Conservation (phyloP, 1,139 yeast genomes). For the Geotrichum histeridarum region DNA sequence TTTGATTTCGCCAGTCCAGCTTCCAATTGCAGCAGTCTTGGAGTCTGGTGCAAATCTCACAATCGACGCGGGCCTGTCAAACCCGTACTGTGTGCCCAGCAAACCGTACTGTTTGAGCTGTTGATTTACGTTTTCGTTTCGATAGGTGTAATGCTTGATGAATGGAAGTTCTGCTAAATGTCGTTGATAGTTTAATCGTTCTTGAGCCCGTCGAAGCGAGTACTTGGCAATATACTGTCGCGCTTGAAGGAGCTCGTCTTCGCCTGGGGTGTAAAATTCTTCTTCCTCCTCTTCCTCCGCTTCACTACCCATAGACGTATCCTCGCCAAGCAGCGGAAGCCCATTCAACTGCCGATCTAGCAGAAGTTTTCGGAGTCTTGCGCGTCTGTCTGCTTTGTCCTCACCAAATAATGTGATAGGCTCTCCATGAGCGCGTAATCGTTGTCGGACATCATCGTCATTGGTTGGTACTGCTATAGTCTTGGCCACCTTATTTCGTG, state of each 20-base stretch:
- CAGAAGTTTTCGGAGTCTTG: constrained; percentile 48
- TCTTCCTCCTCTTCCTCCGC: constrained; percentile 56
- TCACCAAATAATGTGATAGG: constrained; percentile 62
- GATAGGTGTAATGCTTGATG: constrained; percentile 39
- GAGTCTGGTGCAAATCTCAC: constrained; percentile 46
- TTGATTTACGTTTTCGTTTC: constrained; percentile 45
- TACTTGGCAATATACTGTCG: constrained; percentile 49
- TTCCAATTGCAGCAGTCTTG: constrained; percentile 55
- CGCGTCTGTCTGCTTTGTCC: constrained; percentile 55
- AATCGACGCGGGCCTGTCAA: constrained; percentile 62
- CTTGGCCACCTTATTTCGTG: constrained; percentile 26
- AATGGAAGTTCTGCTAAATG: constrained; percentile 26
- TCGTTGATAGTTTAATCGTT: constrained; percentile 40
- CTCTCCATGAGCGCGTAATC: constrained; percentile 49
- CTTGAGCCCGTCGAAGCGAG: constrained; percentile 47
- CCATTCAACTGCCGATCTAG: constrained; percentile 25
- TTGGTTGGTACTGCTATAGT: constrained; percentile 50
- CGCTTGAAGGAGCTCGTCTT: constrained; percentile 49
- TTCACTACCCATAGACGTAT: constrained; percentile 31
- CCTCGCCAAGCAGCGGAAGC: constrained; percentile 27
- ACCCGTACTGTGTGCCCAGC: constrained; percentile 65
- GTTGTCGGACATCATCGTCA: constrained; percentile 54
- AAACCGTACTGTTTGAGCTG: constrained; percentile 43
- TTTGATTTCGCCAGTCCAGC: constrained; percentile 77
- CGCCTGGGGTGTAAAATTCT: constrained; percentile 82